Evolutionary conservation across 2,329 filamentous ascomycete genomes (phyloP).

Genomic region (Dactylonectria macrodidyma): DNA sequence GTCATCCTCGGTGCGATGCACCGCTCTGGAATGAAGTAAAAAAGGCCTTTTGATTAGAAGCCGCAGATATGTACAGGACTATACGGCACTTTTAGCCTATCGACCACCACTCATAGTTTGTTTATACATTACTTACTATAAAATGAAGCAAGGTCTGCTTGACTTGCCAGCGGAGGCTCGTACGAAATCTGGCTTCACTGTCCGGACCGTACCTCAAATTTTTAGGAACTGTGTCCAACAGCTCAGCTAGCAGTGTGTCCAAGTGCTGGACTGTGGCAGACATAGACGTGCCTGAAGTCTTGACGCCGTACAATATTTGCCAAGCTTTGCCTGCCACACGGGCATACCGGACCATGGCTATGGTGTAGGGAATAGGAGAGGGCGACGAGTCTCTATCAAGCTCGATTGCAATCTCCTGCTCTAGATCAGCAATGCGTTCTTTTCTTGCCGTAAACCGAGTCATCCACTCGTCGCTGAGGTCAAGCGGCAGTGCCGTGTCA

Average conservation of each 20-base stretch:
- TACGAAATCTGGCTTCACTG: slow-evolving; percentile 26
- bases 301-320: slow-evolving; percentile 36
- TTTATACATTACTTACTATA: slow-evolving; percentile 16
- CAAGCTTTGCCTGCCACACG: slow-evolving; percentile 36
- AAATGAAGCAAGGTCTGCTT: slow-evolving; percentile 32
- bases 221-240: slow-evolving; percentile 24
- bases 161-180: slow-evolving; percentile 27
- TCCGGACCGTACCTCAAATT: slow-evolving; percentile 20
- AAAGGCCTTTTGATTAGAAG: slow-evolving; percentile 36
- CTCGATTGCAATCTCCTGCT: slow-evolving; percentile 28
- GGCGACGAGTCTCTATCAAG: slow-evolving; percentile 18
- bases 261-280: slow-evolving; percentile 32
- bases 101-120: not conserved
- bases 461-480: slow-evolving; percentile 39
- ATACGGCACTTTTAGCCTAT: not conserved
- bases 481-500: slow-evolving; percentile 30
- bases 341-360: slow-evolving; percentile 34
- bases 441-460: slow-evolving; percentile 13
- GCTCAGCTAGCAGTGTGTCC: slow-evolving; percentile 23
- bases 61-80: slow-evolving; percentile 38
- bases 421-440: slow-evolving; percentile 11
- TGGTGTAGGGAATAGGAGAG: slow-evolving; percentile 25
- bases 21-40: not conserved
- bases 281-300: slow-evolving; percentile 17
- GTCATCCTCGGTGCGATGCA: slow-evolving; percentile 24